Percentiles rank a stretch among this genome's conserved stretches.
phyloP scores from a whole-genome alignment of 2,329 filamentous ascomycete species.

The Calonectria leucothoes region DNA sequence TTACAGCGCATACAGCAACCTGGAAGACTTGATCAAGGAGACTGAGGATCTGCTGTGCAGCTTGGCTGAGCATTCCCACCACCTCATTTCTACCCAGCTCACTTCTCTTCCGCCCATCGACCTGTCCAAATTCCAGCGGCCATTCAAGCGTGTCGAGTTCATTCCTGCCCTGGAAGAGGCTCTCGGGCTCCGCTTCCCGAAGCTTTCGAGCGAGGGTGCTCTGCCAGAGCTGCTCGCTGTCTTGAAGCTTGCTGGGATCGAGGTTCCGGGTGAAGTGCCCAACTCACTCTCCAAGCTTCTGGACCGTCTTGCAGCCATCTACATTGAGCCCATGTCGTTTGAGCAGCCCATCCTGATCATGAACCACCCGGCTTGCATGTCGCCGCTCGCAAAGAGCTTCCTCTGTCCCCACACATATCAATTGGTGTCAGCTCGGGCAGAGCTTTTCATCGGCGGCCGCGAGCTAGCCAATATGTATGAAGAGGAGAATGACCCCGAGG shows the following conservation, averaged over 20 bases:
- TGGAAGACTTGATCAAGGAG: conserved; percentile 78
- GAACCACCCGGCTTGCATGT: conserved; percentile 90
- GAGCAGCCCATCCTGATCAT: conserved; percentile 83
- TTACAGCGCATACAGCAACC: conserved; percentile 86
- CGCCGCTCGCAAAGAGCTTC: conserved; percentile 91
- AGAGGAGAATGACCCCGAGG: conserved; percentile 93
- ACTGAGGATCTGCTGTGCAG: conserved; percentile 79
- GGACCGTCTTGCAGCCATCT: conserved; percentile 80
- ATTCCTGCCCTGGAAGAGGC: conserved; percentile 80
- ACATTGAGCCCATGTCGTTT: conserved; percentile 81
- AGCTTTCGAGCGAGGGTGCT: conserved; percentile 68
- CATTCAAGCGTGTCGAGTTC: conserved; percentile 81
- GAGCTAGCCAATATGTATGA: conserved; percentile 98
- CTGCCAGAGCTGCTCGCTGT: conserved; percentile 65
- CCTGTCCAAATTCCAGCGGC: conserved; percentile 59
- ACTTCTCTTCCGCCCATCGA: conserved; percentile 61
- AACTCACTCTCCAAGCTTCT: conserved; percentile 76
- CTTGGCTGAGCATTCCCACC: conserved; percentile 64
- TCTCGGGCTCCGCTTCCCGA: conserved; percentile 74
- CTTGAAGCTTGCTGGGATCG: conserved; percentile 68
- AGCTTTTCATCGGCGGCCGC: conserved; percentile 82
- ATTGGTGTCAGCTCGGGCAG: conserved; percentile 81
- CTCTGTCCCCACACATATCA: conserved; percentile 75
- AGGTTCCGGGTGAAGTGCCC: conserved; percentile 73
- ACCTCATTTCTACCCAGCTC: conserved; percentile 58